phyloP scores from a whole-genome alignment of 169 alveolate species.

The Toxoplasma gondii region DNA sequence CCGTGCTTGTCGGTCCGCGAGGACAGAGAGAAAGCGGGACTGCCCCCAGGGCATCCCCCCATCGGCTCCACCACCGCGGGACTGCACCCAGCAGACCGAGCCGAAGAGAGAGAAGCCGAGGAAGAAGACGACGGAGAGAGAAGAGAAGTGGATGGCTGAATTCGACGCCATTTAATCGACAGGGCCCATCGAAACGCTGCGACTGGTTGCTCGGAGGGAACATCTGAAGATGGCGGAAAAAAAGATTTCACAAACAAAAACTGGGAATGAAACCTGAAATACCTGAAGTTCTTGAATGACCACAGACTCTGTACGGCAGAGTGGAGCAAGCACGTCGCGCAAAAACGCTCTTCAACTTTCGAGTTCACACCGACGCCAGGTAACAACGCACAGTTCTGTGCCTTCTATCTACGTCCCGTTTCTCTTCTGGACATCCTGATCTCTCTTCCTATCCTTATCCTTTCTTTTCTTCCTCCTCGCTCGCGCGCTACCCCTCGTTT shows the following conservation, averaged over 20 bases:
- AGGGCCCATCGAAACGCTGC: constrained; percentile 19
- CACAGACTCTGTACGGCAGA: too few species aligned
- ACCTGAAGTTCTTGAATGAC: neutral
- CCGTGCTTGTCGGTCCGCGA: neutral
- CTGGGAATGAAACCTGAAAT: neutral
- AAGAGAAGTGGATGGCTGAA: neutral
- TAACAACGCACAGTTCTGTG: too few species aligned
- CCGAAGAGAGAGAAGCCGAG: neutral
- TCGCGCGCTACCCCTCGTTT: too few species aligned
- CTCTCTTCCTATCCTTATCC: too few species aligned
- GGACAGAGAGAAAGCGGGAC: neutral
- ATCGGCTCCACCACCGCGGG: neutral
- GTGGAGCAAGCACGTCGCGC: too few species aligned
- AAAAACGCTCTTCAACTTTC: too few species aligned
- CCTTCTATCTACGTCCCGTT: too few species aligned
- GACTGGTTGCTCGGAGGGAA: neutral
- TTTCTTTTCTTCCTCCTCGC: too few species aligned
- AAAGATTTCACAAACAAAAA: neutral
- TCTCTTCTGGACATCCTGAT: too few species aligned
- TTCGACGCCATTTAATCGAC: neutral
- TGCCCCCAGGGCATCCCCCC: neutral
- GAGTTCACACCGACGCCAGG: too few species aligned
- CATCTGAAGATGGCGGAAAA: neutral
- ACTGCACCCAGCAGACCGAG: neutral
- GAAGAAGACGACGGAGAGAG: neutral